Percentiles rank a stretch among this genome's conserved stretches.
Evolutionary conservation across 495 filamentous ascomycete species (phyloP).

Genomic region (Penicillium cataractarum): DNA sequence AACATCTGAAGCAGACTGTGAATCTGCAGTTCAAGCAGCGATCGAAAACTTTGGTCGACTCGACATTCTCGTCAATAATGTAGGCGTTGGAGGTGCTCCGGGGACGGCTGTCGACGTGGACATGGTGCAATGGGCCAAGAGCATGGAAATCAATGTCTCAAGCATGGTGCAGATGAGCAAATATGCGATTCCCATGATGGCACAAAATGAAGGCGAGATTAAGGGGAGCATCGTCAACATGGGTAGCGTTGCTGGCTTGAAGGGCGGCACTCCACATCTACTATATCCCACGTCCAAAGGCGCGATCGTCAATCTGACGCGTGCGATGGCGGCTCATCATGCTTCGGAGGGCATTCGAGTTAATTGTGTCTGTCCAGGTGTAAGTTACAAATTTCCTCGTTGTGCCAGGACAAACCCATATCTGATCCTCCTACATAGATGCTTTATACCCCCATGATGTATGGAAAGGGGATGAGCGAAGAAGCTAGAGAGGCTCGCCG

Average conservation of each 20-base stretch:
- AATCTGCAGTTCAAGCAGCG: slow-evolving; percentile 40
- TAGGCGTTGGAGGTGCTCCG: slow-evolving; percentile 55
- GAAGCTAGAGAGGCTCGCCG: slow-evolving; percentile 50
- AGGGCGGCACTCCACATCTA: slow-evolving; percentile 60
- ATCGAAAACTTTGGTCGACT: slow-evolving; percentile 48
- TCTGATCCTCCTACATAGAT: slow-evolving; percentile 31
- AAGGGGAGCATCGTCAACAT: slow-evolving; percentile 60
- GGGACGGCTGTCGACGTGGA: slow-evolving; percentile 60
- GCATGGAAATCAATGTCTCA: slow-evolving; percentile 59
- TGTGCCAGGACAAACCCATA: not conserved
- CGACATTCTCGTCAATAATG: slow-evolving; percentile 62
- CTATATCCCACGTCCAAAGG: slow-evolving; percentile 66
- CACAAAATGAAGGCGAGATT: slow-evolving; percentile 41
- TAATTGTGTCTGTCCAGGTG: slow-evolving; percentile 62
- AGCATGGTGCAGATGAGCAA: slow-evolving; percentile 63
- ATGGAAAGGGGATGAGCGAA: slow-evolving; percentile 52
- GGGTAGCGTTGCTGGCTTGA: slow-evolving; percentile 57
- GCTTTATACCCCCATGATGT: slow-evolving; percentile 66
- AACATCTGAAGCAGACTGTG: slow-evolving; percentile 50
- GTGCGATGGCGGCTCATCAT: slow-evolving; percentile 63
- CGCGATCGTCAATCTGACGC: slow-evolving; percentile 60
- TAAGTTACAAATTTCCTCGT: slow-evolving; percentile 6
- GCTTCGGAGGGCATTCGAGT: slow-evolving; percentile 55
- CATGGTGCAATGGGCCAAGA: slow-evolving; percentile 53
- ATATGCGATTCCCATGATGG: slow-evolving; percentile 58